Evolutionary conservation across 305 asterid species (phyloP), one percentile per base, ranked within the genome.

Genomic region (Fraxinus paxiana): DNA sequence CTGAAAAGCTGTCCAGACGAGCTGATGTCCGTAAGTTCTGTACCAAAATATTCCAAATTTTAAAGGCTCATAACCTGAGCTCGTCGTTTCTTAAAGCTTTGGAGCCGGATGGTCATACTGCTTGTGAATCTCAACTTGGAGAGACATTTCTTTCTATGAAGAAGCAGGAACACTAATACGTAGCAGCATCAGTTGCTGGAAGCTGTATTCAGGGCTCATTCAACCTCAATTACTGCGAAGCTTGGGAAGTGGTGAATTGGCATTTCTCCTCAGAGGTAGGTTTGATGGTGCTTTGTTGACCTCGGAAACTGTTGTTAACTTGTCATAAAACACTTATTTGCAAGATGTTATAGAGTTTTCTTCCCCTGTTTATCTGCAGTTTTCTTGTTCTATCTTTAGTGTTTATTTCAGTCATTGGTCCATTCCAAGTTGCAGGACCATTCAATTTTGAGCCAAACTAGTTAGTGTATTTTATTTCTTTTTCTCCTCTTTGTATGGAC

Each of bases 21-120:
- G 97, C 91, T 9, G 97, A 90, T 43, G 97, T 96, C 61, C 95
- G 97, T 0, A 96, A 90, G 80, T 96, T 94, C 79, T 94, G 98
- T 73, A 83, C 92, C 77, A 94, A 90, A 85, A 88, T 94, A 33
- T 87, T 94, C 83, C 96, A 90, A 85, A 87, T 90, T n/a, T 18
- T 96, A 15, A 90, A 82, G 0, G 82, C 75, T 51, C 87, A 35
- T 78, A 78, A 91, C 28, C 83, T 91, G 85, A 33, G 77, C 18
- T 18, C 84, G 1, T 77, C 81, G n/a, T 93, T 94, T 82, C 90
- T 93, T 10, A 83, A 88, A 80, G 83, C 88, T 34, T 82, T 96
- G 91, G 95, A 87, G 79, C 82, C 90, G 4, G 97, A 93, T 20
- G 88, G 81, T 6, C 88, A 85, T 24, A 46, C 88, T 38, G 93